Conservation (phyloP, 2,329 filamentous ascomycete species). For the Claviceps monticola region DNA sequence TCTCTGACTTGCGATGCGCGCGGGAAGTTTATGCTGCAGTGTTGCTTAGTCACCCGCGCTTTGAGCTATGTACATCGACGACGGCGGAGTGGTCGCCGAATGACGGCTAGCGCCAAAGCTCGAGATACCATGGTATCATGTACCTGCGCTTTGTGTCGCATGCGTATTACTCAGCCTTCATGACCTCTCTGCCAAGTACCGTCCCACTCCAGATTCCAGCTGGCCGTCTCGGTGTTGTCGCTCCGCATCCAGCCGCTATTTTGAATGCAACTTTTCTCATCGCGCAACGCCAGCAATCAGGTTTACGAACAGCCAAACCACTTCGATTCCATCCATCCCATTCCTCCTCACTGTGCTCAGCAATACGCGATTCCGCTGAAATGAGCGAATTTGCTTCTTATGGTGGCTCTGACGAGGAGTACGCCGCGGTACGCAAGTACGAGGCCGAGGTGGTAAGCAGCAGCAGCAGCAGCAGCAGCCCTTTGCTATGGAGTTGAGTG, state of each 20-base stretch:
- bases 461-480: neutral
- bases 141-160: neutral
- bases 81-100: neutral
- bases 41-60: slow-evolving; percentile 1
- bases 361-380: slow-evolving; percentile 9
- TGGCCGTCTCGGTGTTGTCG: neutral
- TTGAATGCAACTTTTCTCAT: neutral
- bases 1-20: neutral
- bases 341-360: neutral
- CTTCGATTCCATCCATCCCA: neutral
- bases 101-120: neutral
- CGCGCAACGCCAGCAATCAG: slow-evolving; percentile 2
- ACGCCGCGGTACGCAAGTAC: slow-evolving; percentile 66
- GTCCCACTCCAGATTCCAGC: neutral
- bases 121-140: neutral
- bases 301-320: neutral
- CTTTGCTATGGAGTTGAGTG: neutral
- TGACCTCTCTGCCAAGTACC: neutral
- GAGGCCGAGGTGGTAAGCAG: slow-evolving; percentile 56
- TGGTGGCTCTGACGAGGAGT: slow-evolving; percentile 67
- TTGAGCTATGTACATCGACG: too few species aligned
- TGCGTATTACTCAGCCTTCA: neutral
- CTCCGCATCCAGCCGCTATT: slow-evolving; percentile 2
- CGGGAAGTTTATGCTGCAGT: neutral
- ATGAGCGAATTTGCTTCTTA: slow-evolving; percentile 63